Evolutionary conservation across 108 stramenopile species (phyloP).

Genomic region (Skeletonema tropicum): DNA sequence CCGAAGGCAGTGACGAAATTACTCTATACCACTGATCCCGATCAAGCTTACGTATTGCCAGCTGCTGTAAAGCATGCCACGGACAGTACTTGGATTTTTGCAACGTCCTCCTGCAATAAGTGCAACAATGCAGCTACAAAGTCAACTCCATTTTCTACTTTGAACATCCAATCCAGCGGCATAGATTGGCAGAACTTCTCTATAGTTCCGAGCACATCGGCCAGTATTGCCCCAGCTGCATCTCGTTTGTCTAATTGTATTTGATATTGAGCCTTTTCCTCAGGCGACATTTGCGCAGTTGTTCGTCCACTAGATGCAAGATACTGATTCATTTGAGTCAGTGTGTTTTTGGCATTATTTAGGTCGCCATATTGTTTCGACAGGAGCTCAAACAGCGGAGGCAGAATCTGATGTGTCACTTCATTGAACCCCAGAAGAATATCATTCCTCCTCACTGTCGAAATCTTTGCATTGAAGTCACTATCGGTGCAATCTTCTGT

Average conservation of each 20-base stretch:
- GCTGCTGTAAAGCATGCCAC: conserved; percentile 75
- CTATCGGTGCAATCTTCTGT: conserved; percentile 93
- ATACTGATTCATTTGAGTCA: conserved; percentile 73
- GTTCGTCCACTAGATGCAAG: conserved; percentile 63
- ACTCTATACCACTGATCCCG: conserved; percentile 70
- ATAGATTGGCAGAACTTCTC: conserved; percentile 84
- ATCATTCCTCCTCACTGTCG: conserved; percentile 83
- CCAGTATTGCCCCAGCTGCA: conserved; percentile 52
- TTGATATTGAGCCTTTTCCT: conserved; percentile 66
- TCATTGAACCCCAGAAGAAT: conserved; percentile 88
- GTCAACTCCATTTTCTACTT: conserved; percentile 48
- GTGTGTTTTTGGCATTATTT: conserved; percentile 54
- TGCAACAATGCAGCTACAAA: conserved; percentile 76
- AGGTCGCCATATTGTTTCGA: conserved; percentile 68
- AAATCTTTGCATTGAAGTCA: conserved; percentile 91
- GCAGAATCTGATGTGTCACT: conserved; percentile 69
- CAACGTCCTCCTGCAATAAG: conserved; percentile 72
- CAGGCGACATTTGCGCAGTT: conserved; percentile 67
- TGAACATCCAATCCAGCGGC: conserved; percentile 83
- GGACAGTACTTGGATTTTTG: conserved; percentile 63
- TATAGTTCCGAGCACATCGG: conserved; percentile 68
- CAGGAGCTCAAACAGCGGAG: conserved; percentile 65
- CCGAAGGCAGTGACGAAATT: conserved; percentile 66
- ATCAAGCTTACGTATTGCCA: conserved; percentile 76
- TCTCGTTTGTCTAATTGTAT: conserved; percentile 48